phyloP scores from a whole-genome alignment of 2,329 filamentous ascomycete genomes.

The Graphiopsis chlorocephala region DNA sequence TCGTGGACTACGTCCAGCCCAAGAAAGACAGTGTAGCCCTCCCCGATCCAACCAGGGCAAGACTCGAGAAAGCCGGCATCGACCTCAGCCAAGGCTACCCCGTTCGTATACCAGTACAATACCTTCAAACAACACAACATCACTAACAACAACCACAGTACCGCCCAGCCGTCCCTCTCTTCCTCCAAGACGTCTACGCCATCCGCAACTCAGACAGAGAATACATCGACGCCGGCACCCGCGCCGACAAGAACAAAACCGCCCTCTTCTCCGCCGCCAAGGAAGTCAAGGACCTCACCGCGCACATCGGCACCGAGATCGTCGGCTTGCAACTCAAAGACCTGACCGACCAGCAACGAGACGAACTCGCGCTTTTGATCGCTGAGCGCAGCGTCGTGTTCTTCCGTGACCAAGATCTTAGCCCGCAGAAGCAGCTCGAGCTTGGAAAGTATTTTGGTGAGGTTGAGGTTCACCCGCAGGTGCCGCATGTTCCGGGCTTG shows the following conservation, averaged over 20 bases:
- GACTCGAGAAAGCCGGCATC: slow-evolving; percentile 66
- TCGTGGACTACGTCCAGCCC: slow-evolving; percentile 61
- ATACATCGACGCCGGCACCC: slow-evolving; percentile 60
- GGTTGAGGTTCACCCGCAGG: slow-evolving; percentile 69
- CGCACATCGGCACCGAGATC: slow-evolving; percentile 63
- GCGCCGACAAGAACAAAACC: slow-evolving; percentile 64
- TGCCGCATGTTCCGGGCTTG: slow-evolving; percentile 66
- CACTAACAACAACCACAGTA: slow-evolving; percentile 40
- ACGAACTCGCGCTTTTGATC: slow-evolving; percentile 62
- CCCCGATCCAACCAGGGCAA: slow-evolving; percentile 55
- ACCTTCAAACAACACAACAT: neutral
- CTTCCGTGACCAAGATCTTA: slow-evolving; percentile 60
- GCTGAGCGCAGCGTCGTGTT: slow-evolving; percentile 66
- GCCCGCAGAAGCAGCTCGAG: slow-evolving; percentile 61
- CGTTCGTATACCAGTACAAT: neutral
- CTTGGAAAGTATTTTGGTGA: slow-evolving; percentile 64
- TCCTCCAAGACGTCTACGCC: slow-evolving; percentile 66
- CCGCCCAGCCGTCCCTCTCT: slow-evolving; percentile 64
- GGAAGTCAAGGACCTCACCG: slow-evolving; percentile 61
- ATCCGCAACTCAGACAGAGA: slow-evolving; percentile 57
- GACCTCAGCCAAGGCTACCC: slow-evolving; percentile 70
- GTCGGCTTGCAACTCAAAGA: slow-evolving; percentile 63
- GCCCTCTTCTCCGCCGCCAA: slow-evolving; percentile 59
- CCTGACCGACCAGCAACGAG: slow-evolving; percentile 56
- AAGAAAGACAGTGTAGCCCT: slow-evolving; percentile 64